Evolutionary conservation across 441 rosid species (phyloP).

Genomic region (Adansonia rubrostipa): DNA sequence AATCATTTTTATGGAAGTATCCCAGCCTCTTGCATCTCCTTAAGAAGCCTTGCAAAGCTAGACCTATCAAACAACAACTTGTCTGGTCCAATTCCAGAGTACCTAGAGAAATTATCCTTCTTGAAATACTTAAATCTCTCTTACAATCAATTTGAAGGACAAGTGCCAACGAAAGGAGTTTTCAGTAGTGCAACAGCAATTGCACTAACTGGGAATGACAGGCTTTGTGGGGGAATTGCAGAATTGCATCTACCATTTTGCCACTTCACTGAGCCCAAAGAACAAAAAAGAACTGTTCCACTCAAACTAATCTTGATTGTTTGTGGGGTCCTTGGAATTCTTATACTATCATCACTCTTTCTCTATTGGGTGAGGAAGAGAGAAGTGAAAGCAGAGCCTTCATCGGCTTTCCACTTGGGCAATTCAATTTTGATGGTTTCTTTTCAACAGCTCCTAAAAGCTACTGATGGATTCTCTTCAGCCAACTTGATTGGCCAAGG

Average conservation of each 20-base stretch:
- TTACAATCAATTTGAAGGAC: slow-evolving; percentile 5
- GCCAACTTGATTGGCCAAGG: slow-evolving; percentile 2
- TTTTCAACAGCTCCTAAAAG: not conserved
- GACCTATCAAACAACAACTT: not conserved
- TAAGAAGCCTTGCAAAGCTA: not conserved
- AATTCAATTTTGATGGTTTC: slow-evolving; percentile 4
- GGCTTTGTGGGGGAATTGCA: slow-evolving; percentile 1
- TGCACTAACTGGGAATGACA: not conserved
- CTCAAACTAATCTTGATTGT: slow-evolving; percentile 1
- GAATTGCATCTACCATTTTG: not conserved
- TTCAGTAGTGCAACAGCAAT: not conserved
- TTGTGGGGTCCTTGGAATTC: not conserved
- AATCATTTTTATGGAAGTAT: not conserved
- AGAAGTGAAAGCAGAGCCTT: not conserved
- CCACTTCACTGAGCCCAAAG: not conserved
- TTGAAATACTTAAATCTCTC: not conserved
- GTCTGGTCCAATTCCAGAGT: slow-evolving; percentile 3
- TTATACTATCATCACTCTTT: not conserved
- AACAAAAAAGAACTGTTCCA: not conserved
- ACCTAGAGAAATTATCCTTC: not conserved
- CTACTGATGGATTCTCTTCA: not conserved
- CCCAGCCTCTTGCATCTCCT: not conserved
- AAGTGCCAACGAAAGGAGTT: not conserved
- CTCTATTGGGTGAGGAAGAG: not conserved
- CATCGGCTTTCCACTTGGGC: not conserved